Evolutionary conservation across 495 filamentous ascomycete genomes (phyloP), one percentile per base, ranked within the genome.

Genomic region (Hypoxylon crocopeplum): DNA sequence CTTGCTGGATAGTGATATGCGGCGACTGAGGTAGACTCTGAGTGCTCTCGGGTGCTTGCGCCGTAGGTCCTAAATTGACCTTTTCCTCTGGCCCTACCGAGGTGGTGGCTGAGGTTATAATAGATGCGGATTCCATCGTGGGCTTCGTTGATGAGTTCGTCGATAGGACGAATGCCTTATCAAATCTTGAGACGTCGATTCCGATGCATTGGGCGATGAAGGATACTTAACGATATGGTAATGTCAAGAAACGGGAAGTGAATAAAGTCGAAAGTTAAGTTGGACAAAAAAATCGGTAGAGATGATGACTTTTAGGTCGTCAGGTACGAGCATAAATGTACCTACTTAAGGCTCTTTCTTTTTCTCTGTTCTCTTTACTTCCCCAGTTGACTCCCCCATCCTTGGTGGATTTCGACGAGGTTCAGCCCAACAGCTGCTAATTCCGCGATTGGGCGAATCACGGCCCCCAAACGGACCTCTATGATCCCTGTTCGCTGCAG

Each of bases 1-100:
- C 59, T 47, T 61, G 66, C 55, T 79, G 66, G 53, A 79, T 62
- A 8, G 57, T 68, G 49, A 79, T 77, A 45, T 52, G 69, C 7
- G 77, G 77, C 12, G 72, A 76, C 49, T 64, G 52, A 21, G 64
- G 56, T 7, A 57, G 33, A 21, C 48, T 56, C 2, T 52, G 29
- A 13, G 49, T 59, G 7, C 39, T 61, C 0, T 56, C 39, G 25
- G 51, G 33, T n/a, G 20, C n/a, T 22, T 50, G 41, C 34, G 54
- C 40, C 16, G 49, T 54, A 30, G 41, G 21, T 48, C 24, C 38
- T 29, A 33, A 25, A 29, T 60, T 40, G 32, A 54, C 30, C 15
- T 16, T 29, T 22, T 20, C 33, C 13, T 52, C 48, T 8, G 45
- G 25, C 19, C 17, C 49, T 29, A 37, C 52, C 12, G 56, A 37